Conservation (phyloP, 176 grass and related monocot species). For the Eleusine coracana region DNA sequence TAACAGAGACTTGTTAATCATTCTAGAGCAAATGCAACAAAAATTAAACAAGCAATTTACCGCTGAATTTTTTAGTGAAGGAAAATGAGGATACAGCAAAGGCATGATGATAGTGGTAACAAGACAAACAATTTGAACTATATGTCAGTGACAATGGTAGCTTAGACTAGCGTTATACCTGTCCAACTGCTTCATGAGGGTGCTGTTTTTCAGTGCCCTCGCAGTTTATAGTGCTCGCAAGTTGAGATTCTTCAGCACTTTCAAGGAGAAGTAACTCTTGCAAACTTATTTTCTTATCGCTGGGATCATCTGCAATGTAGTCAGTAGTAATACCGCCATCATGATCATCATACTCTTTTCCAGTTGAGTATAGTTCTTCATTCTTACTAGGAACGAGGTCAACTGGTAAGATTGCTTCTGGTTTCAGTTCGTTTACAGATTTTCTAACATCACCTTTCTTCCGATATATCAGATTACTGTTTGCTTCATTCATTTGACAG, state of each 20-base stretch:
- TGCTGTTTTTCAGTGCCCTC: slow-evolving; percentile 39
- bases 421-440: slow-evolving; percentile 27
- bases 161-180: slow-evolving; percentile 40
- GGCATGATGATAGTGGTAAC: background rate
- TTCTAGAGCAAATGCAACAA: background rate
- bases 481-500: slow-evolving; percentile 24
- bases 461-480: slow-evolving; percentile 19
- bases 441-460: slow-evolving; percentile 29
- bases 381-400: slow-evolving; percentile 19
- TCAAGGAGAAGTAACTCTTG: slow-evolving; percentile 56
- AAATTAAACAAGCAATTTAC: background rate
- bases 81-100: slow-evolving; percentile 10
- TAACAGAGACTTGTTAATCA: slow-evolving; percentile 29
- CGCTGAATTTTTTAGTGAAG: background rate
- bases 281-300: slow-evolving; percentile 46
- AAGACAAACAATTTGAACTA: background rate
- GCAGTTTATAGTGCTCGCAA: slow-evolving; percentile 12
- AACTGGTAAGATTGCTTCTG: slow-evolving; percentile 31
- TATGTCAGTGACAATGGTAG: background rate
- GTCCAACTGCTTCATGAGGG: slow-evolving; percentile 33
- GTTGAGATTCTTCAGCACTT: slow-evolving; percentile 49
- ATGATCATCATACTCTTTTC: slow-evolving; percentile 23
- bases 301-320: slow-evolving; percentile 10
- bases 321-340: background rate
- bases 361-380: slow-evolving; percentile 26